These are phyloP conservation scores for Elsinoe fawcettii DNA, from an alignment of 2,329 filamentous ascomycete genomes.

Conservation along the genomic window DNA sequence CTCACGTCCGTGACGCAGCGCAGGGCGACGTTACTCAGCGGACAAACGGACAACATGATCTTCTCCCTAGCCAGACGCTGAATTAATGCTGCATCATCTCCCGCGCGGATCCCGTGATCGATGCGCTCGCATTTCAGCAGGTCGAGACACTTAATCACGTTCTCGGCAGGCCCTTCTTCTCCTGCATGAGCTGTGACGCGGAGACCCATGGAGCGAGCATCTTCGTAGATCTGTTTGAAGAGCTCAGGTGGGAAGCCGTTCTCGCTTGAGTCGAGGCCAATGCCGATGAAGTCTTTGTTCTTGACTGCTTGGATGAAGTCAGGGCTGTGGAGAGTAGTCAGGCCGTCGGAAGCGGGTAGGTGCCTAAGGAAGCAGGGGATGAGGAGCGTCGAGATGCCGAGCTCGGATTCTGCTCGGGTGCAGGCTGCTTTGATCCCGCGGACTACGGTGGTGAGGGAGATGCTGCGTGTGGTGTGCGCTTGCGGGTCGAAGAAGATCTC, in stretches of 20 bases:
- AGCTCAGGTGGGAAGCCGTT: constrained; percentile 38
- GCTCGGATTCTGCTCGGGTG: constrained; percentile 13
- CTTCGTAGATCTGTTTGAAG: constrained; percentile 55
- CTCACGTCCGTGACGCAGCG: constrained; percentile 47
- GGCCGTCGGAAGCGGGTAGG: constrained; percentile 41
- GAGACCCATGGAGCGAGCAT: constrained; percentile 47
- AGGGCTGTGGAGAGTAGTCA: not conserved
- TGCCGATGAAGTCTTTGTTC: constrained; percentile 49
- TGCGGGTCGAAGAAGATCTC: constrained; percentile 20
- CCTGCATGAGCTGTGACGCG: constrained; percentile 66
- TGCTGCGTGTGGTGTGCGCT: constrained; percentile 15
- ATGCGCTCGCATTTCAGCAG: constrained; percentile 57
- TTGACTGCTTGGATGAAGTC: constrained; percentile 34
- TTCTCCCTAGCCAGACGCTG: constrained; percentile 48
- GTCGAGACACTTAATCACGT: constrained; percentile 58
- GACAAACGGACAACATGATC: constrained; percentile 63
- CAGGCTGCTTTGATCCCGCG: constrained; percentile 16
- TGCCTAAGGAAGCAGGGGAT: constrained; percentile 41
- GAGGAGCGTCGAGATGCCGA: constrained; percentile 14
- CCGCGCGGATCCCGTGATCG: constrained; percentile 64
- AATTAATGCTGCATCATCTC: constrained; percentile 53
- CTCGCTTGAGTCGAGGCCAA: constrained; percentile 61
- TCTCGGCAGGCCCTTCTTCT: constrained; percentile 63
- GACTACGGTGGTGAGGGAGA: constrained; percentile 15
- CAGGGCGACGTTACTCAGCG: constrained; percentile 62